These are phyloP conservation scores for Nelumbo lutea DNA, from an alignment of 164 flowering plant species.

Conservation along the genomic window DNA sequence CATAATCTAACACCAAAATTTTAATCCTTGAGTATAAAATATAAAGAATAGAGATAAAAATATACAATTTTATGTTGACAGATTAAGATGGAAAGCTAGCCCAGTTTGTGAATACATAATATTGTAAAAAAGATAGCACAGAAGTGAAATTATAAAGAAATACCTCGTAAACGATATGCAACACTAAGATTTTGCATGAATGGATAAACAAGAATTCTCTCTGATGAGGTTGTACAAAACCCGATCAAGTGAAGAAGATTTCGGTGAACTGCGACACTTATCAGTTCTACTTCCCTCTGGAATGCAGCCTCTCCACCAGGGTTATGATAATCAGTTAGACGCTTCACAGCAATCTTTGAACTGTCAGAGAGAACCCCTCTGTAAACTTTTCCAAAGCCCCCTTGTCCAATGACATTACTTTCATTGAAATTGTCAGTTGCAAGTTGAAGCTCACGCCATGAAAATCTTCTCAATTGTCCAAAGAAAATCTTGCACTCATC, in stretches of 20 bases:
- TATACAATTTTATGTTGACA: no score
- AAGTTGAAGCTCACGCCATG: conserved; percentile 48
- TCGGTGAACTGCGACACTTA: conserved; percentile 50
- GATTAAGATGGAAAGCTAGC: no score
- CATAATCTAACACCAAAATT: no score
- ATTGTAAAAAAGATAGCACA: no score
- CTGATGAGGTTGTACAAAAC: conserved; percentile 42
- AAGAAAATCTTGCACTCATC: conserved; percentile 43
- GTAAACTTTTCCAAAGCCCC: conserved; percentile 62
- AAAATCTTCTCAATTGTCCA: conserved; percentile 47
- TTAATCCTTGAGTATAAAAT: no score
- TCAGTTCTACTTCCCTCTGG: conserved; percentile 48
- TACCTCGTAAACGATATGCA: conserved; percentile 49
- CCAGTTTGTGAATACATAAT: no score
- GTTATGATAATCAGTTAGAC: conserved; percentile 46
- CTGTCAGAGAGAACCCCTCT: conserved; percentile 34
- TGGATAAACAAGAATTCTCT: conserved; percentile 52
- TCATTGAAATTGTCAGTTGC: conserved; percentile 62
- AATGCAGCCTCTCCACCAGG: conserved; percentile 57
- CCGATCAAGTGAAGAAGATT: conserved; percentile 52
- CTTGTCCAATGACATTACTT: conserved; percentile 51
- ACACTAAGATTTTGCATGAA: conserved; percentile 57
- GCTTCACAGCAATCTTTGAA: conserved; percentile 57
- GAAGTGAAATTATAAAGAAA: neutral
- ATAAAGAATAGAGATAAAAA: no score